A percentile compares a stretch with the other conserved stretches of the same genome.
Evolutionary conservation across 805 yeast genomes (phyloP).

Genomic region (Yarrowia osloensis): DNA sequence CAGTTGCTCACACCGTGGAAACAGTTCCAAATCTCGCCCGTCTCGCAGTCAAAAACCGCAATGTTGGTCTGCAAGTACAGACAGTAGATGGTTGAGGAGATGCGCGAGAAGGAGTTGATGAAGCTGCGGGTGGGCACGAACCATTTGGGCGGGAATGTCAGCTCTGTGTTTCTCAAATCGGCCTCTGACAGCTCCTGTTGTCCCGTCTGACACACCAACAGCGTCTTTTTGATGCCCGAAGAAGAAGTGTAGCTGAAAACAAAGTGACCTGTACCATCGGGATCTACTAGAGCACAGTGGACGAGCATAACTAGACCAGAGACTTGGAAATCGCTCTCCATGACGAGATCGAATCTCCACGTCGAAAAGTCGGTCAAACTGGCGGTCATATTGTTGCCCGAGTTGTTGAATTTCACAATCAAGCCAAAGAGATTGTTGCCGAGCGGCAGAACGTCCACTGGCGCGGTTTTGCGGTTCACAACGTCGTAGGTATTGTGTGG

Average conservation of each 20-base stretch:
- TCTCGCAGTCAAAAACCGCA: conserved; percentile 18
- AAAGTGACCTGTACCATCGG: conserved; percentile 19
- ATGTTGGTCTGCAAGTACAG: conserved; percentile 21
- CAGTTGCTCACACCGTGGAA: conserved; percentile 25
- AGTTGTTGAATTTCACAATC: conserved; percentile 24
- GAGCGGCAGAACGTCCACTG: conserved; percentile 1
- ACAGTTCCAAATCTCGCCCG: conserved; percentile 28
- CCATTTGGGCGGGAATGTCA: conserved; percentile 18
- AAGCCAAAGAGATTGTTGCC: not conserved
- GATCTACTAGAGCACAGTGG: conserved; percentile 22
- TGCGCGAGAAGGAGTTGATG: conserved; percentile 21
- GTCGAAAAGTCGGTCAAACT: conserved; percentile 10
- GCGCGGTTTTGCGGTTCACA: conserved; percentile 20
- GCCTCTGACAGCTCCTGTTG: not conserved
- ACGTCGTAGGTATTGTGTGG: conserved; percentile 10
- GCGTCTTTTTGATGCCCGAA: not conserved
- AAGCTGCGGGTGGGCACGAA: conserved; percentile 6
- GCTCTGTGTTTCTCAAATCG: not conserved
- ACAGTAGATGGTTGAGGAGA: not conserved
- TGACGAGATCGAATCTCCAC: conserved; percentile 7
- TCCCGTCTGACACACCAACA: not conserved
- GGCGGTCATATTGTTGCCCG: conserved; percentile 24
- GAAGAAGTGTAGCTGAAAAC: conserved; percentile 3
- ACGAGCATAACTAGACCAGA: conserved; percentile 14
- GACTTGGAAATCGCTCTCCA: conserved; percentile 6